Evolutionary conservation across 257 asterid genomes (phyloP), one percentile per base, ranked within the genome.

Genomic region (Solanum tarapatanum): DNA sequence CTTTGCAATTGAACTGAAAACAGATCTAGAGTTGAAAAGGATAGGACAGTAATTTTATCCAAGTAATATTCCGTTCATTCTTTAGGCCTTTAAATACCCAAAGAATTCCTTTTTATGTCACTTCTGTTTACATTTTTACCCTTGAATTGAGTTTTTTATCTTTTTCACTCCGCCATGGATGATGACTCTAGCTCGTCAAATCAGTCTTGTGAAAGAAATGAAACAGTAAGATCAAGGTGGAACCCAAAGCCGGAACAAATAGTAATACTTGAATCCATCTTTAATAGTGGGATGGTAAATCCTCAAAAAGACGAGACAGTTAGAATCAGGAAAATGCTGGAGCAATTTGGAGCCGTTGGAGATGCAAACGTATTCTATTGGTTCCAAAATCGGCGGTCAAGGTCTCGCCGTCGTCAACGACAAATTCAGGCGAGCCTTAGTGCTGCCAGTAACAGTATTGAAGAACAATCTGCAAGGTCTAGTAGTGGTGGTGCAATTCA

Each of bases 361-460:
- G 87, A 85, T 70, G 80, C 87, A 32, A 85, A 69, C 21, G 72
- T 85, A 1, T 85, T 85, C 8, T 85, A 85, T 17, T 85, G 87
- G 87, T 85, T 85, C 10, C 87, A 85, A 60, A 85, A 85, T 23
- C 66, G 87, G 16, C 77, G 79, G 26, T 85, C 87, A 5, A 36
- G 87, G 33, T 68, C 82, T 58, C 77, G 79, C 48, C 77, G 79
- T 41, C 60, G 30, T 32, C 82, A 85, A 19, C 30, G 87, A 24
- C 87, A 84, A 55, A 37, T 58, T 68, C 87, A 84, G 5, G 73
- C 73, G 36, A 51, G 43, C 3, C 82, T 58, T 6, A 14, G 64
- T 55, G 24, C 64, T 55, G 24, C 11, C 10, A 55, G 64, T 19
- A 55, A 19, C 24, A 55, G n/a, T 45, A n/a, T 4, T 23, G 23